Evolutionary conservation across 192 early-diverging fungal genomes (phyloP).

Genomic region (Dimargaris xerosporica): DNA sequence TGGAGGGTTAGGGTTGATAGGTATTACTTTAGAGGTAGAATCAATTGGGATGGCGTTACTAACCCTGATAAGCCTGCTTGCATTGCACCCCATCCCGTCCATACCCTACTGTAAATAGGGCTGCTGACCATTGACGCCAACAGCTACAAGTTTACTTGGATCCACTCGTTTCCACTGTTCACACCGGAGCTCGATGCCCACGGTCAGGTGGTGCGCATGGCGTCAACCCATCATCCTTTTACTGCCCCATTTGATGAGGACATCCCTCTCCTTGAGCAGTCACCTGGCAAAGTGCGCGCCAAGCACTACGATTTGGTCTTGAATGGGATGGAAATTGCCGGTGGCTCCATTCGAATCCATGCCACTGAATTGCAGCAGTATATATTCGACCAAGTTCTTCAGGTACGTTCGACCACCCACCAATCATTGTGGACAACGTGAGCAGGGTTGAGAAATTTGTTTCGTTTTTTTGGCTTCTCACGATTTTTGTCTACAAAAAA

Average conservation of each 20-base stretch:
- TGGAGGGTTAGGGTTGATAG: neutral
- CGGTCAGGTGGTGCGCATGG: constrained; percentile 18
- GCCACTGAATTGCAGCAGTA: constrained; percentile 53
- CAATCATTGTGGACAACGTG: too few relatives aligned
- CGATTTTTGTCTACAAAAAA: too few relatives aligned
- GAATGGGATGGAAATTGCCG: constrained; percentile 83
- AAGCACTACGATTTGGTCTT: constrained; percentile 86
- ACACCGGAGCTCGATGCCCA: constrained; percentile 43
- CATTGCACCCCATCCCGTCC: neutral
- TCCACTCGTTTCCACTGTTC: constrained; percentile 82
- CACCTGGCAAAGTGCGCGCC: constrained; percentile 49
- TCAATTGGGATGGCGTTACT: neutral
- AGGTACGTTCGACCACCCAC: constrained; percentile 18
- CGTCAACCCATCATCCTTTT: constrained; percentile 84
- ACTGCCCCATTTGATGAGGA: constrained; percentile 65
- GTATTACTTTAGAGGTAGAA: neutral
- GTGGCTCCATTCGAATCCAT: constrained; percentile 81
- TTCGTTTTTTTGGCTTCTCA: too few relatives aligned
- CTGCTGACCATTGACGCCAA: constrained; percentile 26
- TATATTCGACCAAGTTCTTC: constrained; percentile 56
- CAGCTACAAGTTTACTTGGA: constrained; percentile 62
- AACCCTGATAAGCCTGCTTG: too few relatives aligned
- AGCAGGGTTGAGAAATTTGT: too few relatives aligned
- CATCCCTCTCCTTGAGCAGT: constrained; percentile 36
- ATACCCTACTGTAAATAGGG: constrained; percentile 18